phyloP scores from a whole-genome alignment of 2,329 filamentous ascomycete genomes.

The Cordyceps cicadae region DNA sequence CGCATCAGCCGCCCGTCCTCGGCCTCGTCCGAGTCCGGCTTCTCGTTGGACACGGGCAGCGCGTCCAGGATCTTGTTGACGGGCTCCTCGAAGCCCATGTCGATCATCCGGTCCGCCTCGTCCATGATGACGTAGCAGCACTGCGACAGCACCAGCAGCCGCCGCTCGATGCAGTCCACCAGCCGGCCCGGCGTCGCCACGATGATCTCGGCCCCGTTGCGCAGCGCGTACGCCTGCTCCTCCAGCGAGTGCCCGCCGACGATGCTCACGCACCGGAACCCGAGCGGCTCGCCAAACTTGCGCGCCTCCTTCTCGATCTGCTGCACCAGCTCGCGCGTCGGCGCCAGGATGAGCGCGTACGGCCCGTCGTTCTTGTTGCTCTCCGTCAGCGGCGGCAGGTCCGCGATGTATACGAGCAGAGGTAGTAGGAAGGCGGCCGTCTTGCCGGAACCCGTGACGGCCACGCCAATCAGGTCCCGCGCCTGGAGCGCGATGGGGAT shows the following conservation, averaged over 20 bases:
- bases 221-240: slow-evolving; percentile 82
- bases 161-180: slow-evolving; percentile 91
- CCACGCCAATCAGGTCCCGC: slow-evolving; percentile 94
- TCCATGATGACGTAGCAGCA: slow-evolving; percentile 99
- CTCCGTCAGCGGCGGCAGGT: slow-evolving; percentile 77
- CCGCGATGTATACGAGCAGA: slow-evolving; percentile 86
- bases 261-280: slow-evolving; percentile 91
- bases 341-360: slow-evolving; percentile 93
- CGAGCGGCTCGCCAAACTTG: slow-evolving; percentile 84
- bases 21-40: slow-evolving; percentile 86
- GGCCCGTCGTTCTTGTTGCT: slow-evolving; percentile 88
- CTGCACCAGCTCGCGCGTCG: slow-evolving; percentile 93
- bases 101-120: slow-evolving; percentile 98
- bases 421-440: slow-evolving; percentile 92
- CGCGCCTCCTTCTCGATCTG: slow-evolving; percentile 92
- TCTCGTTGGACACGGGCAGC: slow-evolving; percentile 85
- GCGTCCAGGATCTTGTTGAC: slow-evolving; percentile 97
- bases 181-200: slow-evolving; percentile 97
- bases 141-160: slow-evolving; percentile 84
- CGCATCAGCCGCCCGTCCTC: slow-evolving; percentile 84
- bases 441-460: slow-evolving; percentile 96
- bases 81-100: slow-evolving; percentile 93
- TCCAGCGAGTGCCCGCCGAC: slow-evolving; percentile 96
- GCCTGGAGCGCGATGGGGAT: slow-evolving; percentile 92
- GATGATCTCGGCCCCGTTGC: slow-evolving; percentile 92